phyloP scores from a whole-genome alignment of 345 rosid genomes.

The Gossypium ekmanianum region DNA sequence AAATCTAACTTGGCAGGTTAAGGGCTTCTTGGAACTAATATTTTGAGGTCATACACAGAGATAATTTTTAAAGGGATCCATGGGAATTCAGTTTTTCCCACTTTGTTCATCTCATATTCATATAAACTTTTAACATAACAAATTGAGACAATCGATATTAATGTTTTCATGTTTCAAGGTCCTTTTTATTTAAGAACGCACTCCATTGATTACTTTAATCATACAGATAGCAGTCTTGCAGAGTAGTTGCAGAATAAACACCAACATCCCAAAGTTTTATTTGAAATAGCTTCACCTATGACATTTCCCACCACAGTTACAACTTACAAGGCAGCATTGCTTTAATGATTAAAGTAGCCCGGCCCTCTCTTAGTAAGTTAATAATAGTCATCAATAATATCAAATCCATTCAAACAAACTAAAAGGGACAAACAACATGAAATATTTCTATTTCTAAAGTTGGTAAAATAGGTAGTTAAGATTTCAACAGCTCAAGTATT shows the following conservation, averaged over 20 bases:
- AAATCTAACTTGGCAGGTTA: neutral
- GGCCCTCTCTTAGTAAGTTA: neutral
- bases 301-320: neutral
- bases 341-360: neutral
- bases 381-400: neutral
- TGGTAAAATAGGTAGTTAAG: neutral
- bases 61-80: neutral
- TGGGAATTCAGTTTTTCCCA: neutral
- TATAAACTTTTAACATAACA: neutral
- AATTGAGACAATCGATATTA: neutral
- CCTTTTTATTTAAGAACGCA: neutral
- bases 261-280: neutral
- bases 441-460: slow-evolving; percentile 1
- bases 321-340: neutral
- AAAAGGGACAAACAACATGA: neutral
- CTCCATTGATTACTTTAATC: neutral
- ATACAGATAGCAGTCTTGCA: neutral
- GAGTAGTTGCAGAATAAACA: neutral
- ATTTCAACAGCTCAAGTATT: slow-evolving; percentile 1
- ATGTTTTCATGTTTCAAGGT: neutral
- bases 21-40: neutral
- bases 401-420: neutral
- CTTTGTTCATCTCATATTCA: slow-evolving; percentile 1
- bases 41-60: neutral
- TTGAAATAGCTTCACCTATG: neutral